Conservation (phyloP, 2,329 filamentous ascomycete species). For the Microsporum ferrugineum region DNA sequence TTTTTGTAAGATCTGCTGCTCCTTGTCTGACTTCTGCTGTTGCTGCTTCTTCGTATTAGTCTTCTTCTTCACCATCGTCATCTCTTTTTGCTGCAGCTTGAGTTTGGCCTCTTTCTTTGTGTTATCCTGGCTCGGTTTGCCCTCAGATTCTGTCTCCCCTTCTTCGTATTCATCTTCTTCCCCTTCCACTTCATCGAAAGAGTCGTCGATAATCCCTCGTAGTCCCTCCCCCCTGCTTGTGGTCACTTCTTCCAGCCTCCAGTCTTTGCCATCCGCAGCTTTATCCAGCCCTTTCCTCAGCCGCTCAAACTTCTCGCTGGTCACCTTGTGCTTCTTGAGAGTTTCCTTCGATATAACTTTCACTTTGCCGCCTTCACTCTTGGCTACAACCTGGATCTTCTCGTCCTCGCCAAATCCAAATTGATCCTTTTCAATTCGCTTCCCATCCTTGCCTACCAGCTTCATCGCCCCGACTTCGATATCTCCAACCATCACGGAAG, state of each 20-base stretch:
- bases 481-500: constrained; percentile 42
- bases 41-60: constrained; percentile 17
- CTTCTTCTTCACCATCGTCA: constrained; percentile 16
- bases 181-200: constrained; percentile 40
- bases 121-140: not conserved
- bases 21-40: constrained; percentile 17
- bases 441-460: constrained; percentile 45
- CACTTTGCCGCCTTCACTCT: constrained; percentile 51
- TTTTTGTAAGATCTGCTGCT: constrained; percentile 12
- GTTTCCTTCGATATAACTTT: constrained; percentile 54
- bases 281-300: constrained; percentile 58
- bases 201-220: constrained; percentile 53
- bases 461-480: constrained; percentile 48
- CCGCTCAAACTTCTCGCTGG: constrained; percentile 55
- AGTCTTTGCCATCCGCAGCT: constrained; percentile 58
- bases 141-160: not conserved
- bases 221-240: constrained; percentile 55
- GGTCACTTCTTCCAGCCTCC: constrained; percentile 72
- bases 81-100: constrained; percentile 14
- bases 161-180: constrained; percentile 19
- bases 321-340: constrained; percentile 55
- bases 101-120: constrained; percentile 9
- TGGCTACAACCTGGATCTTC: constrained; percentile 39
- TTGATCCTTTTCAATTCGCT: constrained; percentile 46
- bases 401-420: constrained; percentile 42